Evolutionary conservation across 257 asterid genomes (phyloP).

Genomic region (Fraxinus anomala): DNA sequence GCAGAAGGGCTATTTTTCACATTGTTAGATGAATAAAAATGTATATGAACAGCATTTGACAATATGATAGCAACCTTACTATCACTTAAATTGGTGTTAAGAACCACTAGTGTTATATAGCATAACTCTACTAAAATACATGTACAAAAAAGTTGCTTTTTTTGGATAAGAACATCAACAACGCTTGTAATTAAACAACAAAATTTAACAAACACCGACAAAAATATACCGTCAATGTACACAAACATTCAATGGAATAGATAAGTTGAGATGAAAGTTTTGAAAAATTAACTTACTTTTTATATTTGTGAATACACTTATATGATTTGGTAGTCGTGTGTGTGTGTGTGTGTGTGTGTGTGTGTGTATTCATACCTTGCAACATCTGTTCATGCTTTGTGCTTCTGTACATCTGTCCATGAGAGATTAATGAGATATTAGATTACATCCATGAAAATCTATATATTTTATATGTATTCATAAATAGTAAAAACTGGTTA

Average conservation of each 20-base stretch:
- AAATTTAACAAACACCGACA: no score
- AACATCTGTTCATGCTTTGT: constrained; percentile 61
- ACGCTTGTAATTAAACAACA: neutral
- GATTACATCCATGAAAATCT: neutral
- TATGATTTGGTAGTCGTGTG: neutral
- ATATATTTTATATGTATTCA: neutral
- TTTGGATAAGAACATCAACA: no score
- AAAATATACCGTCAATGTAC: neutral
- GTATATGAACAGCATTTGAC: no score
- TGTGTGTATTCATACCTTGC: constrained; percentile 46
- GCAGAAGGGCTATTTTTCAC: no score
- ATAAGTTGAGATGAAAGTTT: no score
- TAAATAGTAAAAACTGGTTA: neutral
- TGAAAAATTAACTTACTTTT: no score
- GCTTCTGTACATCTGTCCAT: constrained; percentile 77
- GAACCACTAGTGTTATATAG: no score
- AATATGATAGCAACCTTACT: no score
- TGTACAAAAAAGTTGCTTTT: neutral
- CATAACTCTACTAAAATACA: neutral
- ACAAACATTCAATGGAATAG: neutral
- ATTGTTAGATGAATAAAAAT: no score
- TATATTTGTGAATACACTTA: neutral
- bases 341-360: neutral
- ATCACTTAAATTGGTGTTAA: no score
- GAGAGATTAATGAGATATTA: constrained; percentile 17